Evolutionary conservation across 805 yeast species (phyloP), one percentile per base, ranked within the genome.

Genomic region (Starmera pachycereana): DNA sequence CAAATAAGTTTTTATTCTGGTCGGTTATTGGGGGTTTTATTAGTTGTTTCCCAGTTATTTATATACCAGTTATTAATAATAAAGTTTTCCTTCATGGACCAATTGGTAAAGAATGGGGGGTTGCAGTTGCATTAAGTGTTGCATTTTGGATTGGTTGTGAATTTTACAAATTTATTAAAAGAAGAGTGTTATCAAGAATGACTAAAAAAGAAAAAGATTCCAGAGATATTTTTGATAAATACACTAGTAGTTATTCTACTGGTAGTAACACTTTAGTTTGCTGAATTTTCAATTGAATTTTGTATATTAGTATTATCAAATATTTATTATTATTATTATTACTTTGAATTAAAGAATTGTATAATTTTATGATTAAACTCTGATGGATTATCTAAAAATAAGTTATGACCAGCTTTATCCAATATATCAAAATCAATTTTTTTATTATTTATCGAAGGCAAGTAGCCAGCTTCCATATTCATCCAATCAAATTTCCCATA

Each of bases 31-130:
- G 73, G 38, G 96, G 92, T 2, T 73, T 81, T 45, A 58, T 72
- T 12, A 70, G 86, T 3, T 78, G 82, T 4, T 79, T 86, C 72
- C 95, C 95, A 34, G 81, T 84, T 14, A 76, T 85, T 32, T 85
- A 85, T 60, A 86, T 86, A 47, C 95, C 96, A 7, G 94, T 82
- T n/a, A 84, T 86, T 54, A 86, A 86, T 58, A 63, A 68, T 35
- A 71, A 72, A 45, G 95, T 86, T 8, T 86, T 86, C 57, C 65
- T 79, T 50, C 95, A 86, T 58, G 65, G 59, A 28, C 75, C 78
- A 8, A 83, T 85, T 46, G 72, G 78, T 9, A 77, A 76, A 61
- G 95, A 85, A 63, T 86, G 94, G 94, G 90, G 84, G 12, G 60
- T 84, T 44, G 72, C 86, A 1, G 63, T 80, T 46, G 84, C 75